Conservation (phyloP, 2,329 filamentous ascomycete genomes). For the Paecilomyces sp. region DNA sequence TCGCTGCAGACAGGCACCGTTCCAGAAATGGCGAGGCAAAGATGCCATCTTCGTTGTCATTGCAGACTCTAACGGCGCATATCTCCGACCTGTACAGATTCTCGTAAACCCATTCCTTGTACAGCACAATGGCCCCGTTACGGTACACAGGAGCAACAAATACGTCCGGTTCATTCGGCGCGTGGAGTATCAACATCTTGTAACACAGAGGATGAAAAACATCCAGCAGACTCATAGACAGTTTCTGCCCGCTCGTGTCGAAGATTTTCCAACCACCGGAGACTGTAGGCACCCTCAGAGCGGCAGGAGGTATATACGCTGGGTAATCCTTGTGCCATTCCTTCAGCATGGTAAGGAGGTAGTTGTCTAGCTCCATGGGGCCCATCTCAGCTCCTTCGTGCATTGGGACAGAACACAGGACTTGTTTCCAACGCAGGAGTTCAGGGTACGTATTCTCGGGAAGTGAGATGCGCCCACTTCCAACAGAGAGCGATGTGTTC, state of each 20-base stretch:
- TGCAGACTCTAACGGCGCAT: background rate
- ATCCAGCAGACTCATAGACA: background rate
- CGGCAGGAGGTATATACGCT: background rate
- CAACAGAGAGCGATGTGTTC: no score
- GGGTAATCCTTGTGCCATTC: background rate
- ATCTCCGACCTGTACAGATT: background rate
- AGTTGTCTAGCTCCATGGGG: background rate
- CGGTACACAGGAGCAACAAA: background rate
- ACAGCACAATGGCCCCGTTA: background rate
- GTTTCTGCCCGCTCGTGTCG: background rate
- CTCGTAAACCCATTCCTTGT: background rate
- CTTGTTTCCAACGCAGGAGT: background rate
- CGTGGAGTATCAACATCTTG: background rate
- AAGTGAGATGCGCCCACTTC: no score
- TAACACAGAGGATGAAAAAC: background rate
- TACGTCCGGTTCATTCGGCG: background rate
- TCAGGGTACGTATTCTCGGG: no score
- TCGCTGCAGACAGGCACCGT: background rate
- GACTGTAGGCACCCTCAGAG: background rate
- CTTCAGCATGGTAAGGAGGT: background rate
- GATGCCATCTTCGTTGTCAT: background rate
- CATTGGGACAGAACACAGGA: background rate
- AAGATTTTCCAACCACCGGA: background rate
- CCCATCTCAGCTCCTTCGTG: background rate
- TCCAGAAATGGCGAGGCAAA: no score